Conservation (phyloP, 345 rosid species). For the Rhodamnia rubescens region DNA sequence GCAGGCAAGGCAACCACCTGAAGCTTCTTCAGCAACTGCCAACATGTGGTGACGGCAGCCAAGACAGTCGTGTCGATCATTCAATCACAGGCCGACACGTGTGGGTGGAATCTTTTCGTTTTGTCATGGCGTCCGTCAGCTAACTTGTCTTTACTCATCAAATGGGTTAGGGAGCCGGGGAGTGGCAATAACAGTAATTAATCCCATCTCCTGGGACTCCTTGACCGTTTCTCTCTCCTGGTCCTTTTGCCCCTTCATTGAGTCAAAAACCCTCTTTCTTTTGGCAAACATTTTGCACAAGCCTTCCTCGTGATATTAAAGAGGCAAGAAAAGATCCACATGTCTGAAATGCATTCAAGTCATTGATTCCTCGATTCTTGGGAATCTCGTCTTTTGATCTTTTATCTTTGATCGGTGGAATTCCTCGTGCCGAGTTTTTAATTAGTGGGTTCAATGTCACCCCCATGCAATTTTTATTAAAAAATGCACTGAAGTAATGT, state of each 20-base stretch:
- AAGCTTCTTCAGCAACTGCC: background rate
- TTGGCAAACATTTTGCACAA: background rate
- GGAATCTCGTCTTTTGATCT: no score
- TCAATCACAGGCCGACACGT: background rate
- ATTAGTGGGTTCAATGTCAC: no score
- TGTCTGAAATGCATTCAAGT: no score
- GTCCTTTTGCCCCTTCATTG: background rate
- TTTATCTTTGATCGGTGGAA: no score
- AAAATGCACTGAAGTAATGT: background rate
- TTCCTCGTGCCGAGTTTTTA: no score
- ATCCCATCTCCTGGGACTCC: background rate
- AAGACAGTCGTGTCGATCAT: background rate
- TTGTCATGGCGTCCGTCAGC: constrained; percentile 4
- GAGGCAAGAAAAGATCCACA: no score
- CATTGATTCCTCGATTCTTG: no score
- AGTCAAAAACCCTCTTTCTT: background rate
- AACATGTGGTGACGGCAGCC: background rate
- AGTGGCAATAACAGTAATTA: background rate
- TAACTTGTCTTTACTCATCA: background rate
- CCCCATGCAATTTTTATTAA: background rate
- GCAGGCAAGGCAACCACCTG: background rate
- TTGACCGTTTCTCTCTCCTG: background rate
- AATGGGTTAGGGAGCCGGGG: background rate
- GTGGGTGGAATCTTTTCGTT: background rate
- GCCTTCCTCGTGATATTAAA: no score